These are phyloP conservation scores for Leccinum disarticulatum DNA, from an alignment of 768 basidiomycete genomes.

Conservation along the genomic window DNA sequence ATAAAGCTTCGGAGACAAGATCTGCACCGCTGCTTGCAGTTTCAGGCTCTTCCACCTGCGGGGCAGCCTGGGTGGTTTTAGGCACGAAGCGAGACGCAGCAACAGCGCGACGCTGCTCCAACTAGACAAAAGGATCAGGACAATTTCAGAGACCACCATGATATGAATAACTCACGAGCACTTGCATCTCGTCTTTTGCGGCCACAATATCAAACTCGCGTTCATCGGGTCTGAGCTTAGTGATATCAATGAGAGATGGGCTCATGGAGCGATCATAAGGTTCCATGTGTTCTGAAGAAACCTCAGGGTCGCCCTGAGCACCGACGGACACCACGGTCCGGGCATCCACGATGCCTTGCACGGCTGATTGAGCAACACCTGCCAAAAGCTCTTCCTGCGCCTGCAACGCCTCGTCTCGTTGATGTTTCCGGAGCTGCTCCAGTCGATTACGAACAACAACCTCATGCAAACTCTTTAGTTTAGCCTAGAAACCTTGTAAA, in stretches of 20 bases:
- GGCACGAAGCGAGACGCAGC: constrained; percentile 87
- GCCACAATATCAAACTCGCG: constrained; percentile 77
- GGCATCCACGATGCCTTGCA: constrained; percentile 39
- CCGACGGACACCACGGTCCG: constrained; percentile 37
- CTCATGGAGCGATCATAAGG: constrained; percentile 86
- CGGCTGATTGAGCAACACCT: constrained; percentile 66
- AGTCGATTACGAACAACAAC: constrained; percentile 95
- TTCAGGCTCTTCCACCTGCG: constrained; percentile 58
- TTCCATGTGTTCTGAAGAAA: constrained; percentile 63
- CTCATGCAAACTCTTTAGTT: constrained; percentile 89
- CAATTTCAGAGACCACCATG: neutral
- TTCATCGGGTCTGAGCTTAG: constrained; percentile 71
- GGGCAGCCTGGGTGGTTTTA: constrained; percentile 61
- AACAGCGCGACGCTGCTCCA: constrained; percentile 76
- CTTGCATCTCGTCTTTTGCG: constrained; percentile 59
- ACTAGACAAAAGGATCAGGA: constrained; percentile 35
- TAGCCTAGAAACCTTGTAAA: constrained; percentile 57
- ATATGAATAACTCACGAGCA: constrained; percentile 50
- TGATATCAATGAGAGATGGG: constrained; percentile 72
- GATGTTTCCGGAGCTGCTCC: constrained; percentile 92
- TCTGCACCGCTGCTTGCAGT: constrained; percentile 64
- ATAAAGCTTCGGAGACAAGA: constrained; percentile 86
- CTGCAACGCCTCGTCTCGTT: constrained; percentile 92
- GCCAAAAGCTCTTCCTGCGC: constrained; percentile 90
- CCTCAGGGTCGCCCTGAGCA: constrained; percentile 36